These are phyloP conservation scores for Aspergillus niger DNA, from an alignment of 2,329 filamentous ascomycete genomes.

Conservation along the genomic window DNA sequence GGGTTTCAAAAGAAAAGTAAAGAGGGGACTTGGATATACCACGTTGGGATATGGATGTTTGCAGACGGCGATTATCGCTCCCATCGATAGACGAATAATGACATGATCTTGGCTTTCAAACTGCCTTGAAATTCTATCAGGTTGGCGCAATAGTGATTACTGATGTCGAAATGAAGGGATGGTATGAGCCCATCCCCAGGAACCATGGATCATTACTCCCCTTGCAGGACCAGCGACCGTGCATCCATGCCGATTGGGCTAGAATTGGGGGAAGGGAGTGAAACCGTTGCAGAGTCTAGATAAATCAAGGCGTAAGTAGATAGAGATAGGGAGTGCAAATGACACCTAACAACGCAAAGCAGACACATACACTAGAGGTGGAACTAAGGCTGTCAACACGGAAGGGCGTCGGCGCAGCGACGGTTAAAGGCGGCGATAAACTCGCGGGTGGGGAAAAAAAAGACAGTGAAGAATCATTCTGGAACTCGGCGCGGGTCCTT, in stretches of 20 bases:
- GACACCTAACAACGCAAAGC: not conserved
- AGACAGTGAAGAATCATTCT: not conserved
- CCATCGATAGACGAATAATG: slow-evolving; percentile 11
- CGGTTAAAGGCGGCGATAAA: slow-evolving; percentile 4
- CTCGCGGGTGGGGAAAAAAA: not conserved
- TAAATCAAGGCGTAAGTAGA: not conserved
- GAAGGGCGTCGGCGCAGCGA: not conserved
- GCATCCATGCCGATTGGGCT: no score
- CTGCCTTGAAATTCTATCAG: not conserved
- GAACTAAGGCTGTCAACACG: not conserved
- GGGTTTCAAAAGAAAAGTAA: not conserved
- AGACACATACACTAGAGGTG: not conserved
- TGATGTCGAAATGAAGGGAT: slow-evolving; percentile 2
- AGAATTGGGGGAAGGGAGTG: no score
- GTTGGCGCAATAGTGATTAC: not conserved
- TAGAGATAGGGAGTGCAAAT: not conserved
- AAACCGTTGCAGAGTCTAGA: not conserved
- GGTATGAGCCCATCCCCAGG: not conserved
- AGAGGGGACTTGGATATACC: not conserved
- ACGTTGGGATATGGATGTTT: not conserved
- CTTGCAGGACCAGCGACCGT: no score
- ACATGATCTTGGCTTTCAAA: slow-evolving; percentile 1
- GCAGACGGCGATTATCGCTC: not conserved
- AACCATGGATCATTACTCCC: not conserved
- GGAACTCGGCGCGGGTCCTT: slow-evolving; percentile 19